Evolutionary conservation across 768 basidiomycete genomes (phyloP).

Genomic region (Tricholoma hemisulphureum): DNA sequence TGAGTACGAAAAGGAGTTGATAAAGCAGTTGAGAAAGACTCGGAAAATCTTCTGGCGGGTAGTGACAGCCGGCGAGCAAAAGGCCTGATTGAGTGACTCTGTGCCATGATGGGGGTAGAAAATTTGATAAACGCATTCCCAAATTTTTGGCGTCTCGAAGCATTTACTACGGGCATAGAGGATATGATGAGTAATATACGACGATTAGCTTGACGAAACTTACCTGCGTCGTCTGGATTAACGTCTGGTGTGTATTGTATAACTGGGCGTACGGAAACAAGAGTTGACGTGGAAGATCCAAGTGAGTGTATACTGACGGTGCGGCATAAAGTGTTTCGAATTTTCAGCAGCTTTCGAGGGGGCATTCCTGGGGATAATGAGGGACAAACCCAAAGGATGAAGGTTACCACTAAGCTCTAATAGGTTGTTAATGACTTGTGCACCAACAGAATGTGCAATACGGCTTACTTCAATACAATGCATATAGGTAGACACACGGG

Average conservation of each 20-base stretch:
- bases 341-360: neutral
- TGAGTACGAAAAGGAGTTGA: neutral
- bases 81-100: neutral
- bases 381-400: constrained; percentile 1
- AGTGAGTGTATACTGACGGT: constrained; percentile 1
- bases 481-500: neutral
- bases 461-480: constrained; percentile 1
- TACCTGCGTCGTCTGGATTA: neutral
- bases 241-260: neutral
- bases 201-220: neutral
- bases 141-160: neutral
- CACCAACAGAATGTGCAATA: no score
- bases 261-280: neutral
- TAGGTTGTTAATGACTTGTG: neutral
- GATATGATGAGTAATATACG: neutral
- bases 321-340: neutral
- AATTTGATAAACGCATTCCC: neutral
- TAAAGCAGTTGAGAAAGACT: neutral
- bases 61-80: neutral
- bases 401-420: neutral
- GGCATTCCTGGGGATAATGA: constrained; percentile 1
- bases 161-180: neutral
- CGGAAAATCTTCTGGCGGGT: constrained; percentile 1
- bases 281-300: constrained; percentile 1
- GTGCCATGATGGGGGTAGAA: neutral